Percentiles rank a stretch among this genome's conserved stretches.
These are phyloP conservation scores for Drechslera avenae DNA, from an alignment of 2,329 filamentous ascomycete genomes.

Conservation along the genomic window DNA sequence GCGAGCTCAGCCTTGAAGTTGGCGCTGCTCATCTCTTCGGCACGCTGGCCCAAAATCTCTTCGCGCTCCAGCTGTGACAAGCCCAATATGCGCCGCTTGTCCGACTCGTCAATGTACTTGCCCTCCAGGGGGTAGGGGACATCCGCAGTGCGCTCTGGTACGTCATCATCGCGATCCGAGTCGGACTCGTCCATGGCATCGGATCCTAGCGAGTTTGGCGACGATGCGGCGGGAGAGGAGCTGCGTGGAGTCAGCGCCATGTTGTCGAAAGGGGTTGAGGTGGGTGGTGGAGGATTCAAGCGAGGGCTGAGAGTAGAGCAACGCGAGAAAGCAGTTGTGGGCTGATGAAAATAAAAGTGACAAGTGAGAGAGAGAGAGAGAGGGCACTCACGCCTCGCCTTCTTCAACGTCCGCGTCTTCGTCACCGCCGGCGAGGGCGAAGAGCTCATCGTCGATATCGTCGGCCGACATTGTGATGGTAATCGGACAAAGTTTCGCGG, in stretches of 20 bases:
- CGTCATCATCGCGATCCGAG: constrained; percentile 51
- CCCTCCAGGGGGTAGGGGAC: constrained; percentile 85
- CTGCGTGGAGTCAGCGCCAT: constrained; percentile 54
- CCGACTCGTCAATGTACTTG: constrained; percentile 67
- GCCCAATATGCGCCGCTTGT: constrained; percentile 70
- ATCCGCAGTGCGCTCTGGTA: constrained; percentile 62
- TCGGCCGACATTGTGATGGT: constrained; percentile 69
- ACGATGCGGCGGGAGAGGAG: constrained; percentile 68
- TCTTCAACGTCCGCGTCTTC: constrained; percentile 67
- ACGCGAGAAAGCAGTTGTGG: constrained; percentile 4
- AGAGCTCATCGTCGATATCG: constrained; percentile 84
- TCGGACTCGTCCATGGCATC: constrained; percentile 87
- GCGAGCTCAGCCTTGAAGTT: constrained; percentile 82
- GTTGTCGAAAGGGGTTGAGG: constrained; percentile 14
- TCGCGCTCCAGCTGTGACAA: constrained; percentile 92
- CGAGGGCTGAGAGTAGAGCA: constrained; percentile 14
- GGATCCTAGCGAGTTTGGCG: constrained; percentile 75
- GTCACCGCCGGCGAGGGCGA: constrained; percentile 85
- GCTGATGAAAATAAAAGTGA: constrained; percentile 9
- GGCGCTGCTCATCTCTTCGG: constrained; percentile 78
- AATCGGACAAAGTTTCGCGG: constrained; percentile 5
- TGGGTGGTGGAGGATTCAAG: constrained; percentile 18
- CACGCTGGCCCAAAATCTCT: constrained; percentile 84
- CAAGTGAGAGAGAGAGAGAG: constrained; percentile 11
- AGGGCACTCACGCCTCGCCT: constrained; percentile 76